Base-by-base conservation (phyloP, 2,329 filamentous ascomycete genomes). In the Exophiala alcalophila region DNA sequence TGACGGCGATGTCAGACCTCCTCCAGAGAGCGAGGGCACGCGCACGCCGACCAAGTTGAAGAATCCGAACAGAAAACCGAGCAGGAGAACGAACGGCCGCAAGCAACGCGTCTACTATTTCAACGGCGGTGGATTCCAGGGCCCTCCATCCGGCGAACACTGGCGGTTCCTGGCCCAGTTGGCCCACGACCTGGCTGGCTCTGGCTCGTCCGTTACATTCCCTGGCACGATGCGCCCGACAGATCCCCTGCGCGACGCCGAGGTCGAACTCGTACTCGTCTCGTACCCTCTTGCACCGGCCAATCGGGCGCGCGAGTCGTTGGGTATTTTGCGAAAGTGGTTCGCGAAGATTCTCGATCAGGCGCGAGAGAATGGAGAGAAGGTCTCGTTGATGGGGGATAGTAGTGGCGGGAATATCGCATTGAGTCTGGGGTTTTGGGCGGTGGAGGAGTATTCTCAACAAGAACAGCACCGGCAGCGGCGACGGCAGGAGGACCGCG, bases 371-470 rank as follows among this genome's bases (percentile, higher is more conserved):
- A 60, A 59, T 0, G 60, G 59, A 2, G 69, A 77, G 40, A 62
- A 57, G 1, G 62, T 78, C 0, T 65, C 72, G 1, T 61, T 79
- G 1, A 70, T 68, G 0, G 77, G 77, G 1, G 77, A 80, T 40
- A 76, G 72, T 0, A 71, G 75, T 0, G 77, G 77, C 0, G 76
- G 69, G 0, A 80, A 80, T 45, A 62, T 80, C 3, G 65, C 69
- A 0, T 7, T 45, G 27, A 62, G 65, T 3, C 49, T 73, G 15
- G 29, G 57, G 57, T 20, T 45, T 49, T 54, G 52, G 52, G 50
- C 46, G 4, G 44, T 36, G 18, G 20, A 45, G 26, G 25, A 49
- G 9, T 44, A 44, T 29, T 16, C 3, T 4, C 6, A 30, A 15
- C 12, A 23, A 16, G 18, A 21, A 18, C 21, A 11, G 12, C 5